Base-by-base conservation (phyloP, 768 basidiomycete genomes). In the Mycena vitilis region DNA sequence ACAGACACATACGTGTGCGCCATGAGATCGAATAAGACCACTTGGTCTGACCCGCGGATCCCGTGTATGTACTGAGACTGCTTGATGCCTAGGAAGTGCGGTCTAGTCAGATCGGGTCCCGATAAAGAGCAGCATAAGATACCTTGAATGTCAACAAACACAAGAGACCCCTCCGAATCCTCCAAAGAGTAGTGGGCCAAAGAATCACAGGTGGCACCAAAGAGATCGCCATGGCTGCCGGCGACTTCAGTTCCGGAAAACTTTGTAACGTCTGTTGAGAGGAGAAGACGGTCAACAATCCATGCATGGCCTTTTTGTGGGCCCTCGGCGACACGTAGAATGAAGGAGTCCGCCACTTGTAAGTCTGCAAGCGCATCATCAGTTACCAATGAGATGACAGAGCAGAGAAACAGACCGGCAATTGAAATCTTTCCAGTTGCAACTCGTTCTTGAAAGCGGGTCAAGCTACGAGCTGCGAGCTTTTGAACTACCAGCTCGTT, bases 101-200 rank as follows among this genome's bases (percentile, higher is more conserved):
- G 3, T 30, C 30, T 5, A 30, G 30, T 30, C 30, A 30, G 30
- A 30, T 30, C 30, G 30, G 30, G 30, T 30, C 30, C 30, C 3
- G 20, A 59, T 11, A 45, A 23, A 23, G 44, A 18, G 30, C 15
- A 11, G 25, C 11, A 59, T 30, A 30, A 5, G 30, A 34, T 18
- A 59, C 58, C 60, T 42, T 61, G 60, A 51, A 61, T 61, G 25
- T 61, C 60, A 7, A 53, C 34, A 38, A 61, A 61, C n/a, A 61
- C 60, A 30, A 52, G 48, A 10, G 16, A 42, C 37, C 10, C 36
- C 11, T 51, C 60, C 0, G 49, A 61, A 23, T 61, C 60, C 34
- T 25, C 60, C 48, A 61, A 52, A 2, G 60, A 53, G 25, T 52
- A 61, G 18, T 61, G 60, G 48, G 60, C 60, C 2, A 61, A 25